Evolutionary conservation across 371 early-diverging fungal species (phyloP), one percentile per base, ranked within the genome.

Genomic region (Mucor indicus): DNA sequence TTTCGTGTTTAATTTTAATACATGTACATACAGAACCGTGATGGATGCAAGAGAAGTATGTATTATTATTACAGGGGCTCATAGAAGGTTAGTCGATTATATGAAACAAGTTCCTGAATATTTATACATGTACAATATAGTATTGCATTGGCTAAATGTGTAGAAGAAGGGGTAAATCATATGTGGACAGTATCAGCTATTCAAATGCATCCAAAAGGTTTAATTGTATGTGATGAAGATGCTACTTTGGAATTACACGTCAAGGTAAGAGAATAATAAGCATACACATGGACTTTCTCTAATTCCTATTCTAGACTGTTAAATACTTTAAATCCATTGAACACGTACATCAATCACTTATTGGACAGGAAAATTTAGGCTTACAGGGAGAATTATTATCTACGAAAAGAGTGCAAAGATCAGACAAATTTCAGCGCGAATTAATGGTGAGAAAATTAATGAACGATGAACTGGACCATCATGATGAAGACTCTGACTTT

Each of bases 161-260:
- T 92, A 22, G 93, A 92, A 57, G 89, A 89, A 38, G 83, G 83
- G 1, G 88, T 91, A 38, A 91, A 91, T 69, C 91, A 90, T 69
- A 91, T 91, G 93, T 91, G 91, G 90, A 92, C 93, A 8, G 90
- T 92, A 43, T 89, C 90, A 16, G 90, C 90, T n/a, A 83, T 92
- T 47, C 93, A 92, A 64, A 67, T 89, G 56, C 93, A 92, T 50
- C 90, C 91, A 30, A 85, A 86, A 44, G 87, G 90, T n/a, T 75
- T 92, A 70, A 78, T 92, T 64, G 90, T 91, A 17, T 91, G 92
- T 57, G 93, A 92, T 65, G 93, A 92, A 67, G 93, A 92, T 55
- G 89, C 93, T 13, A 91, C 92, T 1, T 64, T 91, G 30, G 93
- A 92, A 62, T 75, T 92, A 27, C 91, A 92, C 48, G 93, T 92